phyloP scores from a whole-genome alignment of 305 asterid species.

The Caryopteris hybrid region DNA sequence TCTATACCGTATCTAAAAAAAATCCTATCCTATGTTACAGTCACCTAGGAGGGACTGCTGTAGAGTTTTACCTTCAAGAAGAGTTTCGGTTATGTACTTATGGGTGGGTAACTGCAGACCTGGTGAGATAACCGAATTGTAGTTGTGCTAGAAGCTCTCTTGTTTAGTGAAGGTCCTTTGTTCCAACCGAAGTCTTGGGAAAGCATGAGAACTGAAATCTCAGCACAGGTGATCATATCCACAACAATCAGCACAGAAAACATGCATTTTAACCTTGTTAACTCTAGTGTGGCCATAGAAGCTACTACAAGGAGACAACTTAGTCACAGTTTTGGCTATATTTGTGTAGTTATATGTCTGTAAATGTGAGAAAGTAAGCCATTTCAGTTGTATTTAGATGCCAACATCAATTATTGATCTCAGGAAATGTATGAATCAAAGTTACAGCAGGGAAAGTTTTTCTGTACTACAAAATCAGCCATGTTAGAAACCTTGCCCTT shows the following conservation, averaged over 20 bases:
- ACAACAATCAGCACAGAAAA: conserved; percentile 5
- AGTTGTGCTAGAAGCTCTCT: conserved; percentile 21
- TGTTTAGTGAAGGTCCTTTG: neutral
- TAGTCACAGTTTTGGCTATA: conserved; percentile 15
- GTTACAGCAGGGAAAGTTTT: conserved; percentile 7
- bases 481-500: conserved; percentile 9
- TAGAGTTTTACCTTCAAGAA: conserved; percentile 64
- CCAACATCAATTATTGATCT: neutral
- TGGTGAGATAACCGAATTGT: conserved; percentile 56
- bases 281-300: neutral
- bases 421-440: conserved; percentile 12
- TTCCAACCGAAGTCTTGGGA: neutral
- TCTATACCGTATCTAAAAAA: neutral
- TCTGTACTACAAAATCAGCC: neutral
- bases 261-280: neutral
- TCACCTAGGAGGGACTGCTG: conserved; percentile 94
- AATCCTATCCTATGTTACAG: conserved; percentile 38
- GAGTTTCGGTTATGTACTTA: conserved; percentile 44
- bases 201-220: too few species aligned
- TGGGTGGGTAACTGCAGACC: conserved; percentile 78
- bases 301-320: conserved; percentile 1
- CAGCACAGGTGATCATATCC: conserved; percentile 1
- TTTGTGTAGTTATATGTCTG: conserved; percentile 17
- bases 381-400: conserved; percentile 20
- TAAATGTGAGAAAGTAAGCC: conserved; percentile 27